A percentile compares a stretch with the other conserved stretches of the same genome.
Conservation (phyloP, 495 filamentous ascomycete genomes). For the Wilcoxina mikolae region DNA sequence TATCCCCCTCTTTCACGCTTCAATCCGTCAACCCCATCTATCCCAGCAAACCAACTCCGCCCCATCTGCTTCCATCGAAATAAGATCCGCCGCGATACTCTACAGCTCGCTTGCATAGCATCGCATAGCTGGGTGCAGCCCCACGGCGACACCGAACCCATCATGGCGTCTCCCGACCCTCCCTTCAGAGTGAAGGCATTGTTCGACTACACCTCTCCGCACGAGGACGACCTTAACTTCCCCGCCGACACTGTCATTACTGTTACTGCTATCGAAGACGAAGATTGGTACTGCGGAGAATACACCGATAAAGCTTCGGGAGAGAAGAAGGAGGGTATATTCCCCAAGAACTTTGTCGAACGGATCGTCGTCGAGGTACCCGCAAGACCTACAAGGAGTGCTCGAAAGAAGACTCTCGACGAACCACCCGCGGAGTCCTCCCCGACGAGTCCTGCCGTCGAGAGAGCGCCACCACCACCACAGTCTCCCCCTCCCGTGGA, state of each 20-base stretch:
- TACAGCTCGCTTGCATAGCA: too few species aligned
- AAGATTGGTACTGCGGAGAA: slow-evolving; percentile 88
- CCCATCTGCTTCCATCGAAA: background rate
- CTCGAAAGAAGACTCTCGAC: slow-evolving; percentile 51
- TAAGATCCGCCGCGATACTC: background rate
- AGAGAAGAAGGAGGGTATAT: slow-evolving; percentile 68
- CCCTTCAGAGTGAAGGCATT: slow-evolving; percentile 91
- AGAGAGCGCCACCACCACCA: slow-evolving; percentile 13
- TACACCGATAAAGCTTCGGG: slow-evolving; percentile 59
- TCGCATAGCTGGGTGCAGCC: background rate
- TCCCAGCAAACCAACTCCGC: background rate
- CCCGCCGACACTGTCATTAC: slow-evolving; percentile 74
- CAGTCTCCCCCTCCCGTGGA: slow-evolving; percentile 9
- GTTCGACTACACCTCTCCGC: slow-evolving; percentile 77
- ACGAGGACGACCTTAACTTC: slow-evolving; percentile 92
- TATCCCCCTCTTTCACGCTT: background rate
- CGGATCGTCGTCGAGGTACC: slow-evolving; percentile 82
- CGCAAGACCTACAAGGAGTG: slow-evolving; percentile 64
- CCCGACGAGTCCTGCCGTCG: slow-evolving; percentile 24
- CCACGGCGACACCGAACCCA: background rate
- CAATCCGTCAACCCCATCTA: background rate
- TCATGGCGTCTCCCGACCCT: slow-evolving; percentile 37
- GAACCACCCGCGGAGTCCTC: slow-evolving; percentile 12
- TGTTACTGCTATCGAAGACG: slow-evolving; percentile 81
- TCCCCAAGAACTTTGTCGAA: slow-evolving; percentile 95